Evolutionary conservation across 1,139 yeast genomes (phyloP), one percentile per base, ranked within the genome.

Genomic region (Kurtzmaniella quercitrusa): DNA sequence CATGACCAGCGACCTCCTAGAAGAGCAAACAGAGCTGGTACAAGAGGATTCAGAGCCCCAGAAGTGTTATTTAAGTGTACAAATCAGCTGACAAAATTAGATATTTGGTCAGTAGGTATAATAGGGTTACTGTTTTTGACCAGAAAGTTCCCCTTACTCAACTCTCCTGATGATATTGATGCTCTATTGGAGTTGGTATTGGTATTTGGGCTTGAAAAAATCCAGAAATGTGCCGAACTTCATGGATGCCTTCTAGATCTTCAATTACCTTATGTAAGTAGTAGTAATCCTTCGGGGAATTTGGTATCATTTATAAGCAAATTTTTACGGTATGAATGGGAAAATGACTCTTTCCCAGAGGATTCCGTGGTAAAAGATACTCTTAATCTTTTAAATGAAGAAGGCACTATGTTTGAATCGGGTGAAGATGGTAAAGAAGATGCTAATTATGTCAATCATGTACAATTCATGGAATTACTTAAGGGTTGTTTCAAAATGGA

Each of bases 21-120:
- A 56, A 75, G 98, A 47, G 98, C 98, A 1, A 93, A 93, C 58
- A 81, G 99, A 55, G 98, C 98, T 1, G 99, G 99, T 2, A 94
- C 99, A 0, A 77, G 98, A 54, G 98, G 98, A 0, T 90, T 90
- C 59, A 75, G 98, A 52, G 96, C 98, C 0, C 97, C 97, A 0
- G 98, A 90, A 60, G 97, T 90, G 2, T 68, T 91, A 46, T 77
- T 90, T 63, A 89, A 89, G 60, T 90, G 98, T 62, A 80, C 88
- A 1, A 82, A 86, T 47, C 98, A 91, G 65, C 75, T 85, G 8
- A 79, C 88, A 2, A 84, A 84, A 58, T 79, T 90, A 37, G 97
- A 90, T 62, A 78, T 89, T 14, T 90, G 97, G 97, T 84, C 96
- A 2, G 95, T 91, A 0, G 97, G 97, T 2, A 88, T 90, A 3